phyloP scores from a whole-genome alignment of 2,329 filamentous ascomycete species.

The Sporothrix pallida region DNA sequence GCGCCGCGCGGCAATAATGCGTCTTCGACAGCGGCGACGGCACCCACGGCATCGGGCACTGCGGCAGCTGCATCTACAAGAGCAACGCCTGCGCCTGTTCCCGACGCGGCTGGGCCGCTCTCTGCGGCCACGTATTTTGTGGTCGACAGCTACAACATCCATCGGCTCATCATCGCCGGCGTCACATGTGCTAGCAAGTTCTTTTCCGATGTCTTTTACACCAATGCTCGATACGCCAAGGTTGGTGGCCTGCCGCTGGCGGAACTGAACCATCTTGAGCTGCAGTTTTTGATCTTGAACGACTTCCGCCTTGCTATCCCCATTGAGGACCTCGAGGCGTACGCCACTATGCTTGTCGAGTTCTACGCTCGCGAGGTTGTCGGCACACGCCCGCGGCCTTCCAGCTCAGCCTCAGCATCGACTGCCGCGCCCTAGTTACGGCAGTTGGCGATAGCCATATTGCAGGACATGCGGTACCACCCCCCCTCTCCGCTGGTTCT shows the following conservation, averaged over 20 bases:
- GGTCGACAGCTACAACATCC: slow-evolving; percentile 98
- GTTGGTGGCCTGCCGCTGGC: slow-evolving; percentile 90
- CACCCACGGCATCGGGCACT: not conserved
- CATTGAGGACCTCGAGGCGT: slow-evolving; percentile 93
- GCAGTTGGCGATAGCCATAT: not conserved
- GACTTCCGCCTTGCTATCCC: slow-evolving; percentile 93
- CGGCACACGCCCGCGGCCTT: slow-evolving; percentile 43
- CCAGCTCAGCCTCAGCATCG: not conserved
- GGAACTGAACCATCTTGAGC: slow-evolving; percentile 93
- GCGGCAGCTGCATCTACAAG: not conserved
- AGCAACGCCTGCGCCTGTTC: slow-evolving; percentile 5
- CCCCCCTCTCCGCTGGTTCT: not conserved
- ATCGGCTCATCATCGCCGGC: slow-evolving; percentile 92
- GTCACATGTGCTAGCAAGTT: slow-evolving; percentile 99
- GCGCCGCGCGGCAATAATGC: not conserved
- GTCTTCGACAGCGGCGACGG: not conserved
- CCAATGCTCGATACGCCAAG: slow-evolving; percentile 98
- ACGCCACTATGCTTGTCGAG: slow-evolving; percentile 97
- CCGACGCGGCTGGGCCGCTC: slow-evolving; percentile 25
- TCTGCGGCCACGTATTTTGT: slow-evolving; percentile 72
- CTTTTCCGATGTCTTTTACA: slow-evolving; percentile 98
- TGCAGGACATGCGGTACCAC: too few relatives aligned
- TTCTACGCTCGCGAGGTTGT: slow-evolving; percentile 95
- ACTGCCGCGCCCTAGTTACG: slow-evolving; percentile 3
- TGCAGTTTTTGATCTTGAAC: slow-evolving; percentile 94